Evolutionary conservation across 495 filamentous ascomycete genomes (phyloP), one percentile per base, ranked within the genome.

Genomic region (Penicillium coffeae): DNA sequence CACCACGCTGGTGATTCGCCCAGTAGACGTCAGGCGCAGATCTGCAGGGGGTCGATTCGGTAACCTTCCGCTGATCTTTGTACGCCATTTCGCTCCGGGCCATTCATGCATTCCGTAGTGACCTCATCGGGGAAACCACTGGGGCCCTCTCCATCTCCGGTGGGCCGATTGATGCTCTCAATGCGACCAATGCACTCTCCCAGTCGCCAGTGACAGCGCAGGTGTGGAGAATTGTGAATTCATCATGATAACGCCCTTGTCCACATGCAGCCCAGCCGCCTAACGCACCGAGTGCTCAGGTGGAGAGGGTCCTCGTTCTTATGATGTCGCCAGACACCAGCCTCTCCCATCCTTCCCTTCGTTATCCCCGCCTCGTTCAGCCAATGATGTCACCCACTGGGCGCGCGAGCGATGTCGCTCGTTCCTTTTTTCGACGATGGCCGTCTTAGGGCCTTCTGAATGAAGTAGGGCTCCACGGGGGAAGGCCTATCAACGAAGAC

Each of bases 61-160:
- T 16, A 21, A 2, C 38, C 22, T 25, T 22, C 27, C 47, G 55
- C 55, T 46, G 59, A 60, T 60, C 56, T 33, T 38, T 48, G 32
- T 39, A 34, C 48, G 51, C 38, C 48, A n/a, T 19, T 27, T 18
- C 40, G 40, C 21, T 35, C 42, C 50, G 39, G 42, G 50, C 50
- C 56, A 52, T 42, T 45, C 19, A 9, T 20, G 36, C 56, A 63
- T 63, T 63, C 53, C 55, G 50, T 48, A 52, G 64, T 70, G 65
- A 70, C 63, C 63, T 68, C 67, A 70, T 66, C 48, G 52, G 54
- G 42, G 48, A 30, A 12, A n/a, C n/a, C 42, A 30, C 25, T 30
- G 25, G 25, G 25, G 25, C 10, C 19, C 38, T 19, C 19, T 38
- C 56, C 47, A 47, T 55, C 38, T 25, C 38, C 20, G 42, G 58